Evolutionary conservation across 306 rosid genomes (phyloP), one percentile per base, ranked within the genome.

Genomic region (Quercus alba): DNA sequence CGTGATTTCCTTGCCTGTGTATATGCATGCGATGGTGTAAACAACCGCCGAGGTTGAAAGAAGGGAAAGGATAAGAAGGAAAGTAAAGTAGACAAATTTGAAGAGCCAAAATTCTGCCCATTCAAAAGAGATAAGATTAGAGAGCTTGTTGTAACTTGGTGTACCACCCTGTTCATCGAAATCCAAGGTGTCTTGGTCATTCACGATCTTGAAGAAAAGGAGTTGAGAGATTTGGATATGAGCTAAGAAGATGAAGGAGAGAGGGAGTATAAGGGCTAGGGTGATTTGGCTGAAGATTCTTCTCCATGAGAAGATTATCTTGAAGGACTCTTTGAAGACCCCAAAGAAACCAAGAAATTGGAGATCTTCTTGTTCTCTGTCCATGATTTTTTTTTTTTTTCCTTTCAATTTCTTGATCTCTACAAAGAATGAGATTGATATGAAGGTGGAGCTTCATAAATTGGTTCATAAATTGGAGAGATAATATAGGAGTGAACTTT

Each of bases 361-460:
- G 62, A 85, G 75, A 77, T 85, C 88, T 28, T 81, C 83, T 75
- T 85, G 88, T 72, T 78, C 88, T 21, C 78, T 80, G 46, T 85
- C 88, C 88, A 85, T 85, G 55, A 0, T 56, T 70, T 21, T 46
- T 72, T 28, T 28, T 2, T 11, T 44, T 2, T 9, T 46, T 46
- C 8, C 1, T 11, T 12, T 49, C 46, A 41, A 41, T 49, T 49
- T 49, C 1, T 11, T 11, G 54, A 10, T 49, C 54, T 41, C 52
- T 25, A 4, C 41, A 26, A 30, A 26, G 41, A 5, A 63, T 6
- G 41, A 28, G 20, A 49, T 49, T 6, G 41, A 63, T 41, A 41
- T 2, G n/a, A 28, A 30, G 44, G 12, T 13, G 13, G n/a, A 63
- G 44, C 41, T 28, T 26, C 12, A 26, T 26, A 63, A 28, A 7